These are phyloP conservation scores for Chloranthus sessilifolius DNA, from an alignment of 164 flowering plant genomes.

Conservation along the genomic window DNA sequence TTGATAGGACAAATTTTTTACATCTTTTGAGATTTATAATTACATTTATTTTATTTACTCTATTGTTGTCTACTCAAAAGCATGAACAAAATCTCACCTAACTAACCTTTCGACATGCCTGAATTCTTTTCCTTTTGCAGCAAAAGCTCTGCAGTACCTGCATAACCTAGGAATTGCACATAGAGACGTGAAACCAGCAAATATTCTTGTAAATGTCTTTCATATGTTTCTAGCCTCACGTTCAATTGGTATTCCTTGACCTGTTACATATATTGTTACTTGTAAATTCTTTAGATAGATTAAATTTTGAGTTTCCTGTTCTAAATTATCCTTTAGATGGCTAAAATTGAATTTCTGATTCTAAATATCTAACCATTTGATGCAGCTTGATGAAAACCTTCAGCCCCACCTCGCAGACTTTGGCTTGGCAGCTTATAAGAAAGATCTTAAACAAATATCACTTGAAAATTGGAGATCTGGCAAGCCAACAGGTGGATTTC, in stretches of 20 bases:
- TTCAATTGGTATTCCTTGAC: constrained; percentile 4
- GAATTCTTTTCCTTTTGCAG: constrained; percentile 32
- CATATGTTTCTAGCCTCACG: constrained; percentile 13
- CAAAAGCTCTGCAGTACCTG: constrained; percentile 79
- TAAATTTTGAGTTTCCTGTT: not conserved
- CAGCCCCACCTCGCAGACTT: constrained; percentile 77
- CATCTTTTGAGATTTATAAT: too few relatives aligned
- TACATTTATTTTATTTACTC: not conserved
- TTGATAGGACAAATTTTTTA: too few relatives aligned
- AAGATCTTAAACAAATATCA: constrained; percentile 58
- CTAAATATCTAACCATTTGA: constrained; percentile 1
- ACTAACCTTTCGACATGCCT: not conserved
- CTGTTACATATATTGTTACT: too few relatives aligned
- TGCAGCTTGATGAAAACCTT: constrained; percentile 74
- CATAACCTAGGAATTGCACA: constrained; percentile 84
- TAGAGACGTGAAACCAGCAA: constrained; percentile 96
- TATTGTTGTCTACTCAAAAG: not conserved
- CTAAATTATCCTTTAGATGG: not conserved
- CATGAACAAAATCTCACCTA: not conserved
- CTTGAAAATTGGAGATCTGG: constrained; percentile 78
- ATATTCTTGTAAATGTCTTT: constrained; percentile 69
- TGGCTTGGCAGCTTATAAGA: constrained; percentile 81
- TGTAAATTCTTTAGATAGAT: too few relatives aligned
- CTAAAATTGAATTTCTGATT: not conserved
- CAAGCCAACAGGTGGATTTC: constrained; percentile 97